Percentiles rank a stretch among this genome's conserved stretches.
phyloP scores from a whole-genome alignment of 139 green algal genomes.

The Chlamydomonas eustigma region DNA sequence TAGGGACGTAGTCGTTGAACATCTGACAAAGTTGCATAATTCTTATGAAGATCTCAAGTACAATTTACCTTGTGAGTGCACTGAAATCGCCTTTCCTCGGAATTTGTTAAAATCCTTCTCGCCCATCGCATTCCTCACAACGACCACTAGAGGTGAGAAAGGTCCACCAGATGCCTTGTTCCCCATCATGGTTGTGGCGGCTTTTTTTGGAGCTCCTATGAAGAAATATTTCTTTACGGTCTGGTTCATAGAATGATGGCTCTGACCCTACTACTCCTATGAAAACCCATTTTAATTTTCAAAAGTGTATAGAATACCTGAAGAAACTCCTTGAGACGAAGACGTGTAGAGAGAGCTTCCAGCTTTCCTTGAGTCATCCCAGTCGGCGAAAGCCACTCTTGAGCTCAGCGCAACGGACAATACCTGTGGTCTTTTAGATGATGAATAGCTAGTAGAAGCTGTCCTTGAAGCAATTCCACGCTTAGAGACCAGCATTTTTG shows the following conservation, averaged over 20 bases:
- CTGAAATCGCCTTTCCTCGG: conserved; percentile 92
- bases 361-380: background rate
- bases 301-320: background rate
- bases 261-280: background rate
- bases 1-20: background rate
- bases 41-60: no score
- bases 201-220: background rate
- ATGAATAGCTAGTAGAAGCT: no score
- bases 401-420: background rate
- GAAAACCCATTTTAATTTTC: background rate
- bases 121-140: conserved; percentile 78
- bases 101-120: conserved; percentile 97
- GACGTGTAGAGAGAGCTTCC: background rate
- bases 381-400: background rate
- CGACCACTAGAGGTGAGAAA: conserved; percentile 86
- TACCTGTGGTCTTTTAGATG: no score
- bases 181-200: conserved; percentile 51
- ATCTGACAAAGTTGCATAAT: background rate
- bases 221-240: background rate
- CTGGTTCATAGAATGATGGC: background rate
- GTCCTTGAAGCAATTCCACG: no score
- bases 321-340: background rate
- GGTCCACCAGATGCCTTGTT: conserved; percentile 76
- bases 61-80: conserved; percentile 96
- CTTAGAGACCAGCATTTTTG: no score